phyloP scores from a whole-genome alignment of 805 yeast genomes.

The Candida xiaguanensis region DNA sequence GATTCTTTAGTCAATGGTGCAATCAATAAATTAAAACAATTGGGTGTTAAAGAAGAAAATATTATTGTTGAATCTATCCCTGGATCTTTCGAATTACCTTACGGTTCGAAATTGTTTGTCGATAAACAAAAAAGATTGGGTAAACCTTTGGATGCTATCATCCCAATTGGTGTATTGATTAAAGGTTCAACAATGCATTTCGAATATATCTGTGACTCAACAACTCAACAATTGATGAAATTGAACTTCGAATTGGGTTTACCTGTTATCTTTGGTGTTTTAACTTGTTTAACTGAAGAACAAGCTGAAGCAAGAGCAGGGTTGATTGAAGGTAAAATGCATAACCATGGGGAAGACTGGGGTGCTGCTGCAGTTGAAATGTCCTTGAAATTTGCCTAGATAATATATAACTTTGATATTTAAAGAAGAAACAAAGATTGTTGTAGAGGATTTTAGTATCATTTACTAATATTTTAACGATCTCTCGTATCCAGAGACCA shows the following conservation, averaged over 20 bases:
- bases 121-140: slow-evolving; percentile 41
- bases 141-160: slow-evolving; percentile 71
- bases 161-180: slow-evolving; percentile 91
- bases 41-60: slow-evolving; percentile 74
- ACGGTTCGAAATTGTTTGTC: slow-evolving; percentile 57
- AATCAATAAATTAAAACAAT: slow-evolving; percentile 47
- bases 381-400: slow-evolving; percentile 47
- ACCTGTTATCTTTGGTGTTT: slow-evolving; percentile 90
- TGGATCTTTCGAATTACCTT: slow-evolving; percentile 93
- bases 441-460: too few species aligned
- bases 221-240: slow-evolving; percentile 79
- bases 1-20: slow-evolving; percentile 81
- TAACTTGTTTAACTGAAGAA: slow-evolving; percentile 90
- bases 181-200: slow-evolving; percentile 98
- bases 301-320: slow-evolving; percentile 96
- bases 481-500: too few species aligned
- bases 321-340: slow-evolving; percentile 65
- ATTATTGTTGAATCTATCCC: slow-evolving; percentile 85
- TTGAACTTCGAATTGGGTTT: slow-evolving; percentile 63
- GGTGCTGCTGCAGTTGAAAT: slow-evolving; percentile 98
- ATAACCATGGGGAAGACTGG: slow-evolving; percentile 98
- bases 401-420: too few species aligned
- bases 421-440: too few species aligned
- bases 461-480: too few species aligned
- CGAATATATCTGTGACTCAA: slow-evolving; percentile 92